Evolutionary conservation across 805 yeast genomes (phyloP).

Genomic region (Hemisphaericaspora nanyangensis): DNA sequence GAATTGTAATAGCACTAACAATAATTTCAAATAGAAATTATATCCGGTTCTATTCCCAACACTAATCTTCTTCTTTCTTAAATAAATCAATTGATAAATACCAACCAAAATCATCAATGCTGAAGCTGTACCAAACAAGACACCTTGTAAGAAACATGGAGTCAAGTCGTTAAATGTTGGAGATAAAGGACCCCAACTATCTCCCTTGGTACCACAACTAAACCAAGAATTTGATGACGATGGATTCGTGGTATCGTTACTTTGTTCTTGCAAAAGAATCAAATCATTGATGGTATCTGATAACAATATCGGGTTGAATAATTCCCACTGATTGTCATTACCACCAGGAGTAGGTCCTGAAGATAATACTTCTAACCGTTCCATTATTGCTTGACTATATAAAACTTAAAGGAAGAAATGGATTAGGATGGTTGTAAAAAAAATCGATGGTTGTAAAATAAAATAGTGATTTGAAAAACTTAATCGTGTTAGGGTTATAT

Average conservation of each 20-base stretch:
- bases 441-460: too few relatives aligned
- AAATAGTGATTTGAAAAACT: too few relatives aligned
- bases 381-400: too few relatives aligned
- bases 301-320: neutral
- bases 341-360: constrained; percentile 2
- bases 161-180: constrained; percentile 49
- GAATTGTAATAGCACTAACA: constrained; percentile 36
- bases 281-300: neutral
- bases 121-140: constrained; percentile 39
- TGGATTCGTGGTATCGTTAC: constrained; percentile 4
- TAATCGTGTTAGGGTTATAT: too few relatives aligned
- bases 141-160: constrained; percentile 57
- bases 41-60: constrained; percentile 29
- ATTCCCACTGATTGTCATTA: neutral
- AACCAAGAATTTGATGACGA: constrained; percentile 8
- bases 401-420: too few relatives aligned
- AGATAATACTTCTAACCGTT: constrained; percentile 6
- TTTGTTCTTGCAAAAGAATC: too few relatives aligned
- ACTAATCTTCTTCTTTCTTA: constrained; percentile 25
- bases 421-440: too few relatives aligned
- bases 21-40: constrained; percentile 41
- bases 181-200: constrained; percentile 44
- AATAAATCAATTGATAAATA: constrained; percentile 24
- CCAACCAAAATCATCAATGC: constrained; percentile 44
- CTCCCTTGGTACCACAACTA: constrained; percentile 18